Evolutionary conservation across 176 grass and related monocot species (phyloP), one percentile per base, ranked within the genome.

Genomic region (Raddia distichophylla): DNA sequence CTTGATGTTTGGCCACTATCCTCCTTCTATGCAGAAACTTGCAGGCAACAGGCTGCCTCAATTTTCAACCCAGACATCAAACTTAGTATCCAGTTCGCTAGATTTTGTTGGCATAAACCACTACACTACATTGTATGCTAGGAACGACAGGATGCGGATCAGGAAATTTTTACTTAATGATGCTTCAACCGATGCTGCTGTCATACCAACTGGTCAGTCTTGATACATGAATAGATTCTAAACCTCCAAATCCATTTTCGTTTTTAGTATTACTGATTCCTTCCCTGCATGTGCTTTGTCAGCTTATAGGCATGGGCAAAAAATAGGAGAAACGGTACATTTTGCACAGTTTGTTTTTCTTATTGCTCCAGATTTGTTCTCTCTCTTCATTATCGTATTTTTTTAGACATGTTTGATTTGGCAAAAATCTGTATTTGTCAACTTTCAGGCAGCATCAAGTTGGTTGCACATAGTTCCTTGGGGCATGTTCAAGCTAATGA

Each of bases 41-140:
- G 96, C 89, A 20, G 88, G 90, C 5, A 34, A 76, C 18, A 93
- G 96, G 69, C 89, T 98, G 45, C 96, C 93, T 62, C 85, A 80
- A 13, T 93, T 98, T 95, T 84, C 86, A 37, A 84, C n/a, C 32
- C 67, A 86, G 40, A 76, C 48, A 45, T 91, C 89, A 33, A 89
- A 86, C 40, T 74, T 81, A 51, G 81, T 95, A 74, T 86, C 86
- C 9, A 79, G 92, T 48, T 91, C 93, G 1, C 66, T 98, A 19
- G 89, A 98, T 91, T 98, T 98, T 90, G 74, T 98, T 33, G 91
- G 96, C 50, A 93, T 98, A 90, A 98, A 98, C 85, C 96, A 98
- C 82, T 95, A 98, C 74, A 98, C 96, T 17, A 86, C 93, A 72
- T 66, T 95, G 71, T 98, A 98, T 93, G 96, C 65, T 78, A 89